Percentiles rank a stretch among this genome's conserved stretches.
Evolutionary conservation across 1,139 yeast genomes (phyloP).

Genomic region (Diutina ranongensis): DNA sequence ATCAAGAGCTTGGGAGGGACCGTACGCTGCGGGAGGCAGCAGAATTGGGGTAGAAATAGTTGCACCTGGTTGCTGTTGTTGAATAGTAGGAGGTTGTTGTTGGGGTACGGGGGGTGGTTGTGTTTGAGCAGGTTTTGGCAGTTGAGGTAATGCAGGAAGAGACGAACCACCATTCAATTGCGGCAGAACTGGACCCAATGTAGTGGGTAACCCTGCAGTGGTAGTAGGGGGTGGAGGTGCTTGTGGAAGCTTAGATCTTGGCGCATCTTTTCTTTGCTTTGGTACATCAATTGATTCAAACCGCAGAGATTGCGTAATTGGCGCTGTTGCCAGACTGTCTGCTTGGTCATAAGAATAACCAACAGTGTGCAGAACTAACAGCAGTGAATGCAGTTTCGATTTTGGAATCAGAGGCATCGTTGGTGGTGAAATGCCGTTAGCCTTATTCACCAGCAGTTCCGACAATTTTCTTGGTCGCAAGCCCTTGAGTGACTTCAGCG

Average conservation of each 20-base stretch:
- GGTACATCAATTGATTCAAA: conserved; percentile 15
- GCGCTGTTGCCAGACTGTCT: conserved; percentile 29
- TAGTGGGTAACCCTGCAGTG: neutral
- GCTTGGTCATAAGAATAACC: conserved; percentile 9
- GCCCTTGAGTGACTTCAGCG: conserved; percentile 28
- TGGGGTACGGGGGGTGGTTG: neutral
- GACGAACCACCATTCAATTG: neutral
- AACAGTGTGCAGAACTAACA: conserved; percentile 5
- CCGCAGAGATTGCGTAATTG: conserved; percentile 21
- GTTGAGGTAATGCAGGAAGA: neutral
- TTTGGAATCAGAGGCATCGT: neutral
- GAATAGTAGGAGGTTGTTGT: neutral
- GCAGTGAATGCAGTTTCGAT: conserved; percentile 1
- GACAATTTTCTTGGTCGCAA: conserved; percentile 9
- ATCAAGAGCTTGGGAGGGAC: conserved; percentile 6
- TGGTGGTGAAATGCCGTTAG: neutral
- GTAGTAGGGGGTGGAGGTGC: conserved; percentile 11
- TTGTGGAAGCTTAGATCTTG: conserved; percentile 21
- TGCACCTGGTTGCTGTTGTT: neutral
- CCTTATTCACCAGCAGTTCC: conserved; percentile 1
- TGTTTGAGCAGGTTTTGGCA: neutral
- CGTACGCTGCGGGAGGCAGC: neutral
- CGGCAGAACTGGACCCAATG: neutral
- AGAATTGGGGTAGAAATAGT: neutral
- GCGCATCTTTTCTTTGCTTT: conserved; percentile 17